Base-by-base conservation (phyloP, 495 filamentous ascomycete genomes). In the Clavariopsis aquatica region DNA sequence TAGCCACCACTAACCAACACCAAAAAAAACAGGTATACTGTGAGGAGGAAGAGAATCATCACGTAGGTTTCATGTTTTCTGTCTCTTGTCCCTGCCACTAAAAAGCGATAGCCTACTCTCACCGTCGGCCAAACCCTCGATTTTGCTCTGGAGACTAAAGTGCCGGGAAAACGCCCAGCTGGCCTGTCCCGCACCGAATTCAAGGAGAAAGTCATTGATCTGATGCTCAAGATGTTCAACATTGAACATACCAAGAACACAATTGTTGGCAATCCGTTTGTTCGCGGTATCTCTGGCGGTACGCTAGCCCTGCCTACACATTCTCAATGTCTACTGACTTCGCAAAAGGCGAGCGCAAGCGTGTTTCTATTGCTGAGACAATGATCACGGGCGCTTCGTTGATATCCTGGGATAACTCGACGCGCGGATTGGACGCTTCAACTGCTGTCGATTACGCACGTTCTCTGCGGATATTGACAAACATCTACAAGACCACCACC, bases 261-360 rank as follows among this genome's bases (percentile, higher is more conserved):
- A 0, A 85, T 91, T 26, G 89, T 96, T 26, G 92, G 92, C 4
- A 89, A 91, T 62, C 82, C 84, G 7, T 91, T 89, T 69, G 81
- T 93, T 52, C 89, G 91, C 17, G 92, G 92, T 65, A 83, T 95
- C n/a, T 90, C 87, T 24, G 92, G 92, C 45, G 92, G 92, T 22
- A n/a, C 2, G 38, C 15, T 17, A 10, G 8, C 13, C 13, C 8
- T 43, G 15, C 13, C n/a, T 15, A 17, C n/a, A 10, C 9, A 3
- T n/a, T 17, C 15, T n/a, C n/a, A 2, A 17, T 17, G 3, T 43
- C 5, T 6, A 43, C 38, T 43, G 38, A 43, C 38, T 15, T 15
- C n/a, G 13, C 2, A 43, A 34, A 43, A 43, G 38, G 38, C 38
- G 92, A 96, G 71, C 80, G 89, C 27, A 92, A 92, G 74, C 85